A percentile compares a stretch with the other conserved stretches of the same genome.
These are phyloP conservation scores for Melocanna baccifera DNA, from an alignment of 176 grass and related monocot genomes.

Conservation along the genomic window DNA sequence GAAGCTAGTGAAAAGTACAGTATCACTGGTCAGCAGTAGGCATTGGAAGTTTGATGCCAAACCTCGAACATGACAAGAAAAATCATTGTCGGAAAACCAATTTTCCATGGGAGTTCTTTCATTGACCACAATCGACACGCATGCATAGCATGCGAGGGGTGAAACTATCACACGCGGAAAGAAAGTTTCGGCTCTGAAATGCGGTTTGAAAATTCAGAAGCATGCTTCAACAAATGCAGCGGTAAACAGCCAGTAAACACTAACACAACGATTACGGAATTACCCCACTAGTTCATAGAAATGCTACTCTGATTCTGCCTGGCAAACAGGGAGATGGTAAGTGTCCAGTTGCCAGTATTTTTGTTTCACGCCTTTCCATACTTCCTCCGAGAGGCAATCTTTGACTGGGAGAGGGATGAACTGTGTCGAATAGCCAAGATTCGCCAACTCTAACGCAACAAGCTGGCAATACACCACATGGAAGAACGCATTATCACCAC, in stretches of 20 bases:
- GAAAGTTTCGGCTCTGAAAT: background rate
- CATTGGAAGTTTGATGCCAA: background rate
- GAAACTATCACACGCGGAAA: background rate
- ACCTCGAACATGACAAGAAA: background rate
- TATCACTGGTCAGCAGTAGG: background rate
- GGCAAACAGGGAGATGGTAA: conserved; percentile 83
- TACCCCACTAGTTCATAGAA: background rate
- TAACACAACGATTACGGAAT: background rate
- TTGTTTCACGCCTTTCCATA: conserved; percentile 80
- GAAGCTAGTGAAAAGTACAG: background rate
- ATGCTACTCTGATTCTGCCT: conserved; percentile 53
- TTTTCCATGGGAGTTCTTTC: background rate
- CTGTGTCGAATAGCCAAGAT: conserved; percentile 72
- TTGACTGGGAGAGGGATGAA: conserved; percentile 87
- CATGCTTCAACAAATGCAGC: background rate
- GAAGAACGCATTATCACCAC: conserved; percentile 93
- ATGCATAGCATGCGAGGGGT: too few relatives aligned
- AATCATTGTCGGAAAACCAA: background rate
- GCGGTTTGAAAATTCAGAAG: background rate
- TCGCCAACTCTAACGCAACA: conserved; percentile 62
- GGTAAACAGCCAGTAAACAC: background rate
- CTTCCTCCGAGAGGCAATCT: conserved; percentile 59
- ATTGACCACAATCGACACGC: background rate
- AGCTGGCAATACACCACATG: conserved; percentile 82
- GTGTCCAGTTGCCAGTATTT: conserved; percentile 96